Evolutionary conservation across 768 basidiomycete genomes (phyloP), one percentile per base, ranked within the genome.

Genomic region (Agrocybe praecox): DNA sequence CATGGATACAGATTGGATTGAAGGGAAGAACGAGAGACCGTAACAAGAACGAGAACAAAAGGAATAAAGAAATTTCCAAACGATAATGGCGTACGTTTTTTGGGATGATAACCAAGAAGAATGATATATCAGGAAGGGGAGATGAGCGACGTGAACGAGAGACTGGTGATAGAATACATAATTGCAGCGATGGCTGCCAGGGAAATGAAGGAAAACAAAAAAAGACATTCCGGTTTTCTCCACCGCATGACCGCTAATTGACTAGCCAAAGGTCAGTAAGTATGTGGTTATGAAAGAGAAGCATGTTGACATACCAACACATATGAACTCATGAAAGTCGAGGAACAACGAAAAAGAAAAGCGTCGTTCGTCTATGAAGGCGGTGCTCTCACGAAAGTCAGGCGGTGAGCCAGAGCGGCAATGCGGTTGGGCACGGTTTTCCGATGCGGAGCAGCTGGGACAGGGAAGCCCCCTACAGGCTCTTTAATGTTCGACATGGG

Each of bases 381-480:
- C 23, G 53, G 52, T 14, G 52, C 54, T 56, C 61, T 58, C 56
- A 65, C 59, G 60, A 60, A 62, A 50, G 63, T 45, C 59, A 62
- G 49, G 43, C 56, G 63, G 47, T 67, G 65, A 12, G 67, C 51
- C 29, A 72, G 64, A 7, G 67, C 62, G 40, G 66, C 57, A 54
- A 73, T 62, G 9, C 65, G 58, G 34, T 53, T 58, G 14, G 62
- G 55, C 34, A 66, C 64, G 44, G 49, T 62, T 49, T 58, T 67
- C 36, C 46, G 53, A 50, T 58, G 61, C 24, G 52, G 56, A 33
- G 46, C 43, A 17, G 53, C 49, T 6, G 65, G 68, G 29, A 68
- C 62, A 2, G 71, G 71, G 62, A 71, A 70, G 34, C 46, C 62
- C 15, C 66, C 66, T n/a, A 72, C 65, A 22, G 65, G 64, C 10